phyloP scores from a whole-genome alignment of 768 basidiomycete species.

The Rhizopogon roseolus region DNA sequence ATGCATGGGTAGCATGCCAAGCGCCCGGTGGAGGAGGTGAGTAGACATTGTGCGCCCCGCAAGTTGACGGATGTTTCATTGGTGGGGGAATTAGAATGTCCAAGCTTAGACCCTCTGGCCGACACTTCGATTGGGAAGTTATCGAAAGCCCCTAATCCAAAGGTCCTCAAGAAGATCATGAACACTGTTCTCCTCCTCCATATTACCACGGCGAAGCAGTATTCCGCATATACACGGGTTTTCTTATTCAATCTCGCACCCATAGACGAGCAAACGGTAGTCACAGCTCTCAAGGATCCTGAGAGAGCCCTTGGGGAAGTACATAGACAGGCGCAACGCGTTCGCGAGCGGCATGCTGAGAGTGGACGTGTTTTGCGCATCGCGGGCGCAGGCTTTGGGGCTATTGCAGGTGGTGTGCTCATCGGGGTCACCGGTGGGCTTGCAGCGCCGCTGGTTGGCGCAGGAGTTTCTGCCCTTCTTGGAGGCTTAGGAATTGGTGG shows the following conservation, averaged over 20 bases:
- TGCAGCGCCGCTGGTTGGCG: slow-evolving; percentile 55
- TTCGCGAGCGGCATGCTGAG: slow-evolving; percentile 38
- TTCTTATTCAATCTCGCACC: slow-evolving; percentile 37
- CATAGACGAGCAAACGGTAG: slow-evolving; percentile 41
- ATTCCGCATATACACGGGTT: slow-evolving; percentile 45
- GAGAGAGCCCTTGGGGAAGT: slow-evolving; percentile 39
- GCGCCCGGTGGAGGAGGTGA: slow-evolving; percentile 34
- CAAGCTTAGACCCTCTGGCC: slow-evolving; percentile 34
- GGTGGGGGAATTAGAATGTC: slow-evolving; percentile 31
- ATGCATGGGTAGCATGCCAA: slow-evolving; percentile 41
- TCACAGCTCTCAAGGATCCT: slow-evolving; percentile 45
- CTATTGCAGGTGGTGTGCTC: slow-evolving; percentile 50
- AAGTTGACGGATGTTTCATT: slow-evolving; percentile 2
- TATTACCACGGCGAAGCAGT: slow-evolving; percentile 41
- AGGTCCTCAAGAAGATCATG: slow-evolving; percentile 38
- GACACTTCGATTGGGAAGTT: slow-evolving; percentile 44
- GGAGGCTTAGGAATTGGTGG: slow-evolving; percentile 52
- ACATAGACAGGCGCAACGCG: slow-evolving; percentile 34
- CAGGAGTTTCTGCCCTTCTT: slow-evolving; percentile 42
- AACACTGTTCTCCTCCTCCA: slow-evolving; percentile 49
- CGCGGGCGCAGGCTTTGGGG: slow-evolving; percentile 47
- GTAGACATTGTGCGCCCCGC: background rate
- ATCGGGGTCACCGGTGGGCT: slow-evolving; percentile 57
- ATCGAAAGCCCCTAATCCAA: slow-evolving; percentile 30
- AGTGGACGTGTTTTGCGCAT: slow-evolving; percentile 36